A percentile compares a stretch with the other conserved stretches of the same genome.
Evolutionary conservation across 2,329 filamentous ascomycete genomes (phyloP).

Genomic region (Stemphylium lycopersici): DNA sequence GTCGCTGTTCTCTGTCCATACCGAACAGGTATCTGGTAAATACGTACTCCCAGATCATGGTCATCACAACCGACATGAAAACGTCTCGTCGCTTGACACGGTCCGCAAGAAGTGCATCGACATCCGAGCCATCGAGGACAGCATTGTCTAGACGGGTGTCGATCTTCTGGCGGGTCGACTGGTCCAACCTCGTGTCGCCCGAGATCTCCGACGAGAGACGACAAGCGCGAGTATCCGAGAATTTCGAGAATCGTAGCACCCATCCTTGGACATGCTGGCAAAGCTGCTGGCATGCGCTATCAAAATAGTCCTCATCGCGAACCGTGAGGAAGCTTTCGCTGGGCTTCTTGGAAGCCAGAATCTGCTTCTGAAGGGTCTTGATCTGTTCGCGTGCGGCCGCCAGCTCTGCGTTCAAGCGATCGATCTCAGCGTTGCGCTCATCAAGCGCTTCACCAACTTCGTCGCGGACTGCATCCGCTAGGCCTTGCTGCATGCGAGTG

Average conservation of each 20-base stretch:
- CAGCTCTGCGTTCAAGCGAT: constrained; percentile 76
- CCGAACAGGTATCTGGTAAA: constrained; percentile 98
- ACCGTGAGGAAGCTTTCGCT: constrained; percentile 78
- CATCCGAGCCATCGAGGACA: constrained; percentile 91
- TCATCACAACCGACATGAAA: constrained; percentile 99
- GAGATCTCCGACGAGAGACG: constrained; percentile 82
- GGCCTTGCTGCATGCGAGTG: constrained; percentile 64
- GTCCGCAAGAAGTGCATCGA: constrained; percentile 85
- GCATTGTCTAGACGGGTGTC: constrained; percentile 94
- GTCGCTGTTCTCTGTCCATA: constrained; percentile 96
- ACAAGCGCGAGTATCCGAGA: constrained; percentile 89
- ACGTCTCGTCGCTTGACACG: constrained; percentile 88
- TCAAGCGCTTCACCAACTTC: constrained; percentile 71
- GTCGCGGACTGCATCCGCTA: constrained; percentile 66
- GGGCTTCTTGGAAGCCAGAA: constrained; percentile 60
- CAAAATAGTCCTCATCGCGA: constrained; percentile 93
- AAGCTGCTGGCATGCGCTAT: constrained; percentile 89
- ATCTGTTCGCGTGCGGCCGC: constrained; percentile 70
- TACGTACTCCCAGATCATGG: constrained; percentile 98
- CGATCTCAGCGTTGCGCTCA: constrained; percentile 84
- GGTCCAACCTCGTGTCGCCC: constrained; percentile 57
- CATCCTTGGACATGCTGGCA: constrained; percentile 97
- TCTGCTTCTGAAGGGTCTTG: constrained; percentile 64
- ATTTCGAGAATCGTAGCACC: constrained; percentile 97
- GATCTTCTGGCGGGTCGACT: constrained; percentile 70